phyloP scores from a whole-genome alignment of 805 yeast genomes.

The Cyberlindnera mrakii region DNA sequence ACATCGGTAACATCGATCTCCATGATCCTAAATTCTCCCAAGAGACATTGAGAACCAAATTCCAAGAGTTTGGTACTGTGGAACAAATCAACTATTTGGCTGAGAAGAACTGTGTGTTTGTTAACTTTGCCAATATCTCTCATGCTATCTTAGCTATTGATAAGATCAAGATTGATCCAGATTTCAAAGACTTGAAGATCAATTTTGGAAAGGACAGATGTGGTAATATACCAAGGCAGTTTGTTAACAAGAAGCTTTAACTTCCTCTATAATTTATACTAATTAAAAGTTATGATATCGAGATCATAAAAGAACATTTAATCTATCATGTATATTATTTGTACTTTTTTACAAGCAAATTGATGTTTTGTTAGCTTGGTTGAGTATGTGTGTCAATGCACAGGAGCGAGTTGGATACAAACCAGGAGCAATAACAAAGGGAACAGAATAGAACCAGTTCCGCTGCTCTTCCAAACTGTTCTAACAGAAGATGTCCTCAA shows the following conservation, averaged over 20 bases:
- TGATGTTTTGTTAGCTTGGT: too few relatives aligned
- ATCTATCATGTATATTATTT: too few relatives aligned
- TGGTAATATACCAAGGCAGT: slow-evolving; percentile 87
- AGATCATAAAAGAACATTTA: too few relatives aligned
- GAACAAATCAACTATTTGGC: slow-evolving; percentile 87
- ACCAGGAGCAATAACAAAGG: too few relatives aligned
- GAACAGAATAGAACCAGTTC: too few relatives aligned
- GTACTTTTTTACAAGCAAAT: too few relatives aligned
- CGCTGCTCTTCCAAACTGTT: too few relatives aligned
- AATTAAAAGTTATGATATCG: too few relatives aligned
- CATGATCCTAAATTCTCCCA: slow-evolving; percentile 37
- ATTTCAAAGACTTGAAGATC: slow-evolving; percentile 67
- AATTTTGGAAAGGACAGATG: slow-evolving; percentile 94
- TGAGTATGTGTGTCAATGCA: too few relatives aligned
- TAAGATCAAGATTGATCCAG: slow-evolving; percentile 72
- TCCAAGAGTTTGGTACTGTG: slow-evolving; percentile 82
- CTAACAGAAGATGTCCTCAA: too few relatives aligned
- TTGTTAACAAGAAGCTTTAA: slow-evolving; percentile 22
- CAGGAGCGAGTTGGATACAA: too few relatives aligned
- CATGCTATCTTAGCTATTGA: slow-evolving; percentile 91
- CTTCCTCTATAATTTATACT: too few relatives aligned
- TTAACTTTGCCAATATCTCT: slow-evolving; percentile 57
- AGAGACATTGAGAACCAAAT: slow-evolving; percentile 61
- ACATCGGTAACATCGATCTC: slow-evolving; percentile 66
- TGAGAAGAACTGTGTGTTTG: slow-evolving; percentile 33